Evolutionary conservation across 2,329 filamentous ascomycete species (phyloP).

Genomic region (Didymella glomerata): DNA sequence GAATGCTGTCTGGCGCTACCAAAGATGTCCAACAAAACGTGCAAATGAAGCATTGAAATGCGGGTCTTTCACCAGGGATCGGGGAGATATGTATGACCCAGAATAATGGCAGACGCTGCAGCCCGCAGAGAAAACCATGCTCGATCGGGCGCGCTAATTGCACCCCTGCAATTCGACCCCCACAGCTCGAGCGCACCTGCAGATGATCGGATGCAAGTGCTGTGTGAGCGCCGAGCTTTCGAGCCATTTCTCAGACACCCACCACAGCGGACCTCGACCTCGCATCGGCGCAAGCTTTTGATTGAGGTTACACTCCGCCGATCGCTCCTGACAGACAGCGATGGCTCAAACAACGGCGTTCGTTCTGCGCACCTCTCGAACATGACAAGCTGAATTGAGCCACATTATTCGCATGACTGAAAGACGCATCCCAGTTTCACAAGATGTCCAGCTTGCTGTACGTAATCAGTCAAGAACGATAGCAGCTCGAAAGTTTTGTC

Average conservation of each 20-base stretch:
- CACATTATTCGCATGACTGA: not conserved
- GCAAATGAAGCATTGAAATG: slow-evolving; percentile 24
- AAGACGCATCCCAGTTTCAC: not conserved
- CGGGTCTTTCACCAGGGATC: slow-evolving; percentile 23
- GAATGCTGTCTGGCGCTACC: slow-evolving; percentile 4
- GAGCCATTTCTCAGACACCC: slow-evolving; percentile 11
- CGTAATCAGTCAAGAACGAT: slow-evolving; percentile 5
- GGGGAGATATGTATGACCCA: slow-evolving; percentile 27
- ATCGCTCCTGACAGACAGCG: slow-evolving; percentile 1
- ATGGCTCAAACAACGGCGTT: not conserved
- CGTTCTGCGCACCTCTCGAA: not conserved
- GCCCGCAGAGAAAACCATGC: slow-evolving; percentile 6
- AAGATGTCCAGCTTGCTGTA: not conserved
- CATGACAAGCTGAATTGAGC: not conserved
- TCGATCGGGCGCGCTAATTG: slow-evolving; percentile 5
- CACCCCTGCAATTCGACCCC: slow-evolving; percentile 30
- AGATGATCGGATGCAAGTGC: slow-evolving; percentile 33
- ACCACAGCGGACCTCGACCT: slow-evolving; percentile 8
- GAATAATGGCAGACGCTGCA: slow-evolving; percentile 22
- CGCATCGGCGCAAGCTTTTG: slow-evolving; percentile 9
- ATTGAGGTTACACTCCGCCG: slow-evolving; percentile 12
- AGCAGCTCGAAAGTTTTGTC: slow-evolving; percentile 11
- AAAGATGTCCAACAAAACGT: slow-evolving; percentile 20
- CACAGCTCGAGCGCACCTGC: slow-evolving; percentile 36
- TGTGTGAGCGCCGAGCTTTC: slow-evolving; percentile 19